Conservation (phyloP, 2,329 filamentous ascomycete genomes). For the Claviceps maximensis region DNA sequence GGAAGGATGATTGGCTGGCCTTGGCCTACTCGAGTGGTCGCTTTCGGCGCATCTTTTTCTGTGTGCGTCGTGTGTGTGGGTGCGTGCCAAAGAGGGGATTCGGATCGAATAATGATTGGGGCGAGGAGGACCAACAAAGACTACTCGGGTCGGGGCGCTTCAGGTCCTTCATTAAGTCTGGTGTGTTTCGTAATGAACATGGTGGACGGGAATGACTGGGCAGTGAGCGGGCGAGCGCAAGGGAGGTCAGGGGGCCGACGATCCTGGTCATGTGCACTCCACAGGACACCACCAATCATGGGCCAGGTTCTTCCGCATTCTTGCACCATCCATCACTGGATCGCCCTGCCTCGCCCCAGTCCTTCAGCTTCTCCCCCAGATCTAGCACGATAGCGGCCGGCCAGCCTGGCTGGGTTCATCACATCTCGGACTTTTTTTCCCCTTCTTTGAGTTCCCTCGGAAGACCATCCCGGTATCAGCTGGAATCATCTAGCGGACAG, state of each 20-base stretch:
- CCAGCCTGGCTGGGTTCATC: neutral
- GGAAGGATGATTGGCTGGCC: no score
- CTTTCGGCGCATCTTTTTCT: no score
- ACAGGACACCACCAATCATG: neutral
- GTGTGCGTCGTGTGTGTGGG: no score
- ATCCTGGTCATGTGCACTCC: neutral
- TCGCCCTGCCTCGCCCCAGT: neutral
- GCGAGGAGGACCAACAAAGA: neutral
- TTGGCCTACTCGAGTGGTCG: no score
- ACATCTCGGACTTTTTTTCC: neutral
- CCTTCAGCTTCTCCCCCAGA: neutral
- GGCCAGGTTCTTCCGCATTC: neutral
- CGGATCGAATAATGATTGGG: neutral
- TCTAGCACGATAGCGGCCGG: neutral
- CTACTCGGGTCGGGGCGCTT: neutral
- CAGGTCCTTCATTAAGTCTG: neutral
- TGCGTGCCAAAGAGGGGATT: neutral
- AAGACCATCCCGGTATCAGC: neutral
- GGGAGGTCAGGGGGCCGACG: no score
- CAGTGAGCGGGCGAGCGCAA: neutral
- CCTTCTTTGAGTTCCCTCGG: neutral
- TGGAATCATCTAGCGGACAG: neutral
- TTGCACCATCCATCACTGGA: neutral
- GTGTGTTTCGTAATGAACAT: neutral
- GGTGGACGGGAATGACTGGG: neutral